A percentile compares a stretch with the other conserved stretches of the same genome.
Evolutionary conservation across 768 basidiomycete genomes (phyloP).

Genomic region (Tubosaeta brunneosetosa): DNA sequence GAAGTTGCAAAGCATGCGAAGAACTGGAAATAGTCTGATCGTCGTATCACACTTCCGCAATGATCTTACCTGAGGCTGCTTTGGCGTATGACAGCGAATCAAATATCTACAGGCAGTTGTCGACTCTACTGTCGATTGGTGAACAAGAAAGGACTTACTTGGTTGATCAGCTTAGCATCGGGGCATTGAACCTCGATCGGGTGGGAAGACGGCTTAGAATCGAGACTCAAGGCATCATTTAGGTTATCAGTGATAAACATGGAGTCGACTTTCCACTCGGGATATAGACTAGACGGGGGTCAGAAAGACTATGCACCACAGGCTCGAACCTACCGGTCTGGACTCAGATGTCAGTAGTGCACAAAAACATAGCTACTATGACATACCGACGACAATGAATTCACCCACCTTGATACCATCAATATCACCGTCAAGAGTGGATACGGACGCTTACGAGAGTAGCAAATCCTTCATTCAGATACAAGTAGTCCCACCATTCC

Average conservation of each 20-base stretch:
- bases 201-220: slow-evolving; percentile 84
- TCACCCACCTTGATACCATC: slow-evolving; percentile 66
- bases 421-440: neutral
- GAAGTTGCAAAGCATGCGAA: slow-evolving; percentile 87
- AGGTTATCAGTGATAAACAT: slow-evolving; percentile 79
- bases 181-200: slow-evolving; percentile 90
- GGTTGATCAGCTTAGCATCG: slow-evolving; percentile 80
- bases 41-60: neutral
- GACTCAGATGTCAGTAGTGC: slow-evolving; percentile 7
- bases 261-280: slow-evolving; percentile 82
- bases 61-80: slow-evolving; percentile 60
- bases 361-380: neutral
- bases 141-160: slow-evolving; percentile 35
- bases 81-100: slow-evolving; percentile 86
- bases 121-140: neutral
- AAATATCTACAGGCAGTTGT: slow-evolving; percentile 59
- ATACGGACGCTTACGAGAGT: slow-evolving; percentile 53
- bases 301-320: neutral
- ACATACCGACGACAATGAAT: slow-evolving; percentile 71
- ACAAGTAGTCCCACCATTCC: slow-evolving; percentile 88
- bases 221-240: slow-evolving; percentile 71
- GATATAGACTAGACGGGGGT: slow-evolving; percentile 52
- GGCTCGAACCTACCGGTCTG: slow-evolving; percentile 48
- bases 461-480: slow-evolving; percentile 86
- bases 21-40: slow-evolving; percentile 43